phyloP scores from a whole-genome alignment of 805 yeast species.

The Candida nonsorbophila region DNA sequence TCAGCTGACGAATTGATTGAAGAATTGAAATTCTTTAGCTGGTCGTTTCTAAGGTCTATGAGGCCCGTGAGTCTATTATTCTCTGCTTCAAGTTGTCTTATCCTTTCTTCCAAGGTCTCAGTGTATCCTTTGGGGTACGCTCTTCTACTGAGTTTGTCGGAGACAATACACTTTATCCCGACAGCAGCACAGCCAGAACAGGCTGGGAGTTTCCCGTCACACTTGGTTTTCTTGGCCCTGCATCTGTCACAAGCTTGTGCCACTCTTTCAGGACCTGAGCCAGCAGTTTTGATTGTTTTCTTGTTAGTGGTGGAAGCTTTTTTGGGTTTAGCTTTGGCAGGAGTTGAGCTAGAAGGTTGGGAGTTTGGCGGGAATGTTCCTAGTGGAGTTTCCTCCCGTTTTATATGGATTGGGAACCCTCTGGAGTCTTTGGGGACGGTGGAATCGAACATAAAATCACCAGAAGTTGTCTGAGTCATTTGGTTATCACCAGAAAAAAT shows the following conservation, averaged over 20 bases:
- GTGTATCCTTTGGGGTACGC: constrained; percentile 93
- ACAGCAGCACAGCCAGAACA: constrained; percentile 81
- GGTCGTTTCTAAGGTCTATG: constrained; percentile 60
- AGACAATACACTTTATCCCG: constrained; percentile 84
- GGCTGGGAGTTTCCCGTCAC: constrained; percentile 66
- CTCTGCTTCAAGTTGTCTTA: constrained; percentile 81
- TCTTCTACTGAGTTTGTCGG: constrained; percentile 77
- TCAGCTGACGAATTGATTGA: too few species aligned
- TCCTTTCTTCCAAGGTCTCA: constrained; percentile 80
- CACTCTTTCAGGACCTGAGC: constrained; percentile 59
- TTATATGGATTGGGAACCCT: too few species aligned
- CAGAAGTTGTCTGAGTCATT: too few species aligned
- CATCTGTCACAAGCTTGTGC: constrained; percentile 94
- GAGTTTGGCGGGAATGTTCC: too few species aligned
- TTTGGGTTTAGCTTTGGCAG: constrained; percentile 3
- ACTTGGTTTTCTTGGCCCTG: constrained; percentile 70
- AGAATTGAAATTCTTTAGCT: constrained; percentile 37
- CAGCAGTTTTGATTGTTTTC: constrained; percentile 61
- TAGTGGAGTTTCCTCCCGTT: too few species aligned
- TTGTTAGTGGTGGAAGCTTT: constrained; percentile 14
- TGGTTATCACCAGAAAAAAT: too few species aligned
- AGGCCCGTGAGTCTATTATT: constrained; percentile 64
- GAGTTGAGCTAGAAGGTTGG: not conserved
- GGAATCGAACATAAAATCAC: too few species aligned
- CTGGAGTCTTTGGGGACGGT: too few species aligned